Conservation (phyloP, 768 basidiomycete species). For the Suillus paluster region DNA sequence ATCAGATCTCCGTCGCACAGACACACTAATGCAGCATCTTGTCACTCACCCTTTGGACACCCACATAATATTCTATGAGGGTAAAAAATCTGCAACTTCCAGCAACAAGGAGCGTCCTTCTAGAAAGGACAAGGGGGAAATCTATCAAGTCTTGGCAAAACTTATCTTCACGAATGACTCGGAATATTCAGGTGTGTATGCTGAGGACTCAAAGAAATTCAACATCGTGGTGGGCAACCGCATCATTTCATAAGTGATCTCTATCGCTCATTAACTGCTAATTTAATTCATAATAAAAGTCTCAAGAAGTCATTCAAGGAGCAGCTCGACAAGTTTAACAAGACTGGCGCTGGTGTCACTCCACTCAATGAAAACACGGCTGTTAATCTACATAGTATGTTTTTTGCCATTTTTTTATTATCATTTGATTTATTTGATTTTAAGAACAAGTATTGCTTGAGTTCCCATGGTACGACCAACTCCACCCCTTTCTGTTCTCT, state of each 20-base stretch:
- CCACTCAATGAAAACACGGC: background rate
- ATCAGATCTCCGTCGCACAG: background rate
- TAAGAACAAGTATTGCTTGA: no score
- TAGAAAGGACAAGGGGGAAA: conserved; percentile 1
- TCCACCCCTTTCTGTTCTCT: background rate
- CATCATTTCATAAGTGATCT: background rate
- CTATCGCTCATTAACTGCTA: background rate
- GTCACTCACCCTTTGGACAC: background rate
- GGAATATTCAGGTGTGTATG: background rate
- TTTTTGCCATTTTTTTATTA: background rate
- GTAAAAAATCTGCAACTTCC: background rate
- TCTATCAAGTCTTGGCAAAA: background rate
- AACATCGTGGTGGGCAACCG: background rate
- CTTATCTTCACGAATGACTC: background rate
- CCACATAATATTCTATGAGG: background rate
- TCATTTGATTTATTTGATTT: background rate
- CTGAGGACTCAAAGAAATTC: background rate
- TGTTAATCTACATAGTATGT: background rate
- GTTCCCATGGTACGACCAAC: background rate
- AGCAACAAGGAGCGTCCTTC: background rate
- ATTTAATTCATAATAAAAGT: background rate
- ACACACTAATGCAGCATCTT: background rate
- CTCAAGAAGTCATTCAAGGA: background rate
- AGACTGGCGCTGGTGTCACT: background rate
- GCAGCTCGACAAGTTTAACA: background rate